Evolutionary conservation across 2,329 filamentous ascomycete species (phyloP).

Genomic region (Metarhizium brunneum): DNA sequence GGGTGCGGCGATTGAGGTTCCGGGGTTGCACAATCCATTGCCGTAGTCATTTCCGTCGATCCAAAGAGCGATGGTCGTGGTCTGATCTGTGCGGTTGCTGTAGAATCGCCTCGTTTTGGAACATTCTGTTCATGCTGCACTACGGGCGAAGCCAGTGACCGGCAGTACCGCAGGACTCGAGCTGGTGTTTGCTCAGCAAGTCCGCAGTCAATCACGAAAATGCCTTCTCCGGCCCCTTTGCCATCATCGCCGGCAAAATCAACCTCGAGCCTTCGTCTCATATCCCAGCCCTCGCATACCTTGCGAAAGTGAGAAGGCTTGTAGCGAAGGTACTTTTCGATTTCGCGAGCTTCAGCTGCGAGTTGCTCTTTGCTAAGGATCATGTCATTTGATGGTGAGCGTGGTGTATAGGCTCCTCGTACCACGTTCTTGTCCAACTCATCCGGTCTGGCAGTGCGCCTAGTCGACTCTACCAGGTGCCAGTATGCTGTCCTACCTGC

Average conservation of each 20-base stretch:
- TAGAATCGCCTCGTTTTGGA: neutral
- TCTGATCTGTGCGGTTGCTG: conserved; percentile 1
- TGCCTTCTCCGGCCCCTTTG: conserved; percentile 64
- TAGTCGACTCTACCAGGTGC: conserved; percentile 70
- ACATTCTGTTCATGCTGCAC: conserved; percentile 4
- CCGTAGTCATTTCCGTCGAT: conserved; percentile 1
- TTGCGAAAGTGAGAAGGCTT: conserved; percentile 71
- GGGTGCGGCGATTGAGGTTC: conserved; percentile 14
- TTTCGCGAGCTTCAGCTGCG: conserved; percentile 67
- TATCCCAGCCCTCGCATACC: conserved; percentile 80
- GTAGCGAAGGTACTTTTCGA: conserved; percentile 64
- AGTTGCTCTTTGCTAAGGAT: conserved; percentile 62
- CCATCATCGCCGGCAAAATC: conserved; percentile 81
- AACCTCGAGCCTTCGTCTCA: conserved; percentile 75
- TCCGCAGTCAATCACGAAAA: conserved; percentile 68
- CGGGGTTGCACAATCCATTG: conserved; percentile 6
- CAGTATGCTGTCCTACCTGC: conserved; percentile 72
- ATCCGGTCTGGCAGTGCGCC: conserved; percentile 62
- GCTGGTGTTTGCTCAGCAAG: conserved; percentile 46
- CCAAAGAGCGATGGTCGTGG: conserved; percentile 22
- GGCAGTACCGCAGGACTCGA: conserved; percentile 34
- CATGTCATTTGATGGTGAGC: conserved; percentile 67
- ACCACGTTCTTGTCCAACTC: conserved; percentile 59
- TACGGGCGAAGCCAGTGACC: conserved; percentile 18
- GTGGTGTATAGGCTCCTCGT: conserved; percentile 70